Evolutionary conservation across 345 rosid species (phyloP).

Genomic region (Eucalyptus coolabah): DNA sequence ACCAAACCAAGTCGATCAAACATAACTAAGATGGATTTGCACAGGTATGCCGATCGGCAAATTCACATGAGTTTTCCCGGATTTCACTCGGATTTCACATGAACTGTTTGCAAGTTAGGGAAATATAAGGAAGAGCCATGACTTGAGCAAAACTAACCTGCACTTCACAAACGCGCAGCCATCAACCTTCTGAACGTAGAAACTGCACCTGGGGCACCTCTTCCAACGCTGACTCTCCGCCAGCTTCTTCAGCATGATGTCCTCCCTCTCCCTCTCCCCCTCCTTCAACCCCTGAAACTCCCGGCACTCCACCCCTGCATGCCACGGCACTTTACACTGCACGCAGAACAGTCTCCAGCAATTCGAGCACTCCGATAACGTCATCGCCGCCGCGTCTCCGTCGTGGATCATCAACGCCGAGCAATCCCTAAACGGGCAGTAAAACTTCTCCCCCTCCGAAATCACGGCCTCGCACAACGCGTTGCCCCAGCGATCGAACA

Average conservation of each 20-base stretch:
- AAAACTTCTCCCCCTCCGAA: slow-evolving; percentile 13
- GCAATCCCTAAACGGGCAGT: slow-evolving; percentile 52
- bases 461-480: slow-evolving; percentile 41
- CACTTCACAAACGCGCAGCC: slow-evolving; percentile 30
- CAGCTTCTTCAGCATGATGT: neutral
- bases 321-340: slow-evolving; percentile 43
- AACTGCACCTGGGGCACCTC: slow-evolving; percentile 29
- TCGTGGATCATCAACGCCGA: slow-evolving; percentile 29
- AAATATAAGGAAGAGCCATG: neutral
- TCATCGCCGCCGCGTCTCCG: neutral
- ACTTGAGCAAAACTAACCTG: neutral
- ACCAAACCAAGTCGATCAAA: neutral
- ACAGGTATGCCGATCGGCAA: neutral
- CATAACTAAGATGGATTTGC: neutral
- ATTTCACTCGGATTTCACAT: neutral
- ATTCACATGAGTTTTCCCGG: neutral
- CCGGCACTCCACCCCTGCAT: slow-evolving; percentile 14
- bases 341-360: slow-evolving; percentile 34
- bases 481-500: slow-evolving; percentile 36
- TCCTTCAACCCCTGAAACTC: slow-evolving; percentile 21
- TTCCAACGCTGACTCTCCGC: slow-evolving; percentile 10
- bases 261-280: slow-evolving; percentile 17
- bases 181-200: slow-evolving; percentile 25
- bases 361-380: slow-evolving; percentile 17
- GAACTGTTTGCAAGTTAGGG: neutral